Base-by-base conservation (phyloP, 2,329 filamentous ascomycete species). In the Xylariaceae sp. region DNA sequence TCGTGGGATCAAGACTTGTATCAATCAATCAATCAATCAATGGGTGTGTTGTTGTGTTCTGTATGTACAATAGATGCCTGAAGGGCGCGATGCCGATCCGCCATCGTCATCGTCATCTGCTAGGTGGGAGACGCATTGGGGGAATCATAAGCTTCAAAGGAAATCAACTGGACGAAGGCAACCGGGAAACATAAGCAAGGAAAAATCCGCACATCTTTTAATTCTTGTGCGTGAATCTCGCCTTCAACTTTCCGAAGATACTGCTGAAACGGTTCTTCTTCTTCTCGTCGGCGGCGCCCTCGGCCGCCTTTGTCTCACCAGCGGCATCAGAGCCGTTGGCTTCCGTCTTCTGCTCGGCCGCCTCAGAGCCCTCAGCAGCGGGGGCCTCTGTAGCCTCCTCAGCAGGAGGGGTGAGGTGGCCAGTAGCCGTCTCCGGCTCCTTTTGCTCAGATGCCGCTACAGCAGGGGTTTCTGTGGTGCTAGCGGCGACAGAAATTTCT, bases 201-300 rank as follows among this genome's bases (percentile, higher is more conserved):
- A 18, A 61, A 62, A 48, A 41, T 60, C 49, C 2, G 17, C 37
- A 9, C 49, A 34, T n/a, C 6, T 35, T 61, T 61, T 30, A 63
- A 17, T 72, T 68, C 67, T 74, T 73, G 64, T 67, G 62, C 18
- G 70, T 67, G n/a, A 76, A 64, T 71, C 75, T 83, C 66, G 75
- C 70, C 74, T 80, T 80, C 68, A 84, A 68, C 76, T 82, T 84
- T 73, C 74, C 77, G 70, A 89, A 83, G 67, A 88, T 81, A 56
- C 80, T 75, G 73, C 85, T 88, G 60, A 87, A 67, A 56, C 86
- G 80, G 73, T 83, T 78, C 78, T 85, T 86, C 79, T 86, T 87
- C 79, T 88, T 88, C 79, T 18, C 69, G 35, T 72, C 69, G 37
- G 69, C 69, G 13, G 73, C 66, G 62, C 74, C 73, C 61, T 64